These are phyloP conservation scores for Aspergillus eucalypticola DNA, from an alignment of 2,329 filamentous ascomycete species.

Conservation along the genomic window DNA sequence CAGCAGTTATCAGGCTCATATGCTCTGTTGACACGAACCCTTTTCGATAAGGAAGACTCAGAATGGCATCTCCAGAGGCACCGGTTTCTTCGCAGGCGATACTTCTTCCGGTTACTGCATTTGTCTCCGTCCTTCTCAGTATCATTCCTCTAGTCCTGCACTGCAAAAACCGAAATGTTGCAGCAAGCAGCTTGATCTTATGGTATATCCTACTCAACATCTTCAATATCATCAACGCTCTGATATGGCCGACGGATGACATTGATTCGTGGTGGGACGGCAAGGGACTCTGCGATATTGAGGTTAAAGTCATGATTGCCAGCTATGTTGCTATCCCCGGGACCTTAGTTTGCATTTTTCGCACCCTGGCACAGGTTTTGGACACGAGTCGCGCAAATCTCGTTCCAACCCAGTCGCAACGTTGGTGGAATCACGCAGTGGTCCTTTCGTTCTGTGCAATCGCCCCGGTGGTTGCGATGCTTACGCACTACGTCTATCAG, in stretches of 20 bases:
- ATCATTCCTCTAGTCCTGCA: conserved; percentile 63
- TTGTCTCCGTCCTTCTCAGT: conserved; percentile 54
- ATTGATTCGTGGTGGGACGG: conserved; percentile 59
- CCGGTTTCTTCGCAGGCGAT: conserved; percentile 35
- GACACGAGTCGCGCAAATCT: conserved; percentile 59
- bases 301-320: conserved; percentile 60
- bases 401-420: conserved; percentile 51
- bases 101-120: conserved; percentile 51
- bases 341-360: conserved; percentile 59
- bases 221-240: conserved; percentile 60
- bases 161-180: conserved; percentile 60
- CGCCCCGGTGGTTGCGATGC: conserved; percentile 57
- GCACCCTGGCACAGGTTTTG: conserved; percentile 61
- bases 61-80: conserved; percentile 8
- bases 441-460: conserved; percentile 59
- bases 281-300: conserved; percentile 63
- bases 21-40: neutral
- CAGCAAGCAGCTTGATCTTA: conserved; percentile 57
- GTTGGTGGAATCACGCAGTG: conserved; percentile 48
- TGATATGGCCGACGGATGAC: conserved; percentile 65
- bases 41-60: neutral
- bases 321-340: conserved; percentile 55
- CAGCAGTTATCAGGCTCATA: neutral
- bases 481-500: conserved; percentile 62
- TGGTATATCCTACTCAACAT: conserved; percentile 60